Base-by-base conservation (phyloP, 129 eudicot genomes). In the Calendula officinalis region DNA sequence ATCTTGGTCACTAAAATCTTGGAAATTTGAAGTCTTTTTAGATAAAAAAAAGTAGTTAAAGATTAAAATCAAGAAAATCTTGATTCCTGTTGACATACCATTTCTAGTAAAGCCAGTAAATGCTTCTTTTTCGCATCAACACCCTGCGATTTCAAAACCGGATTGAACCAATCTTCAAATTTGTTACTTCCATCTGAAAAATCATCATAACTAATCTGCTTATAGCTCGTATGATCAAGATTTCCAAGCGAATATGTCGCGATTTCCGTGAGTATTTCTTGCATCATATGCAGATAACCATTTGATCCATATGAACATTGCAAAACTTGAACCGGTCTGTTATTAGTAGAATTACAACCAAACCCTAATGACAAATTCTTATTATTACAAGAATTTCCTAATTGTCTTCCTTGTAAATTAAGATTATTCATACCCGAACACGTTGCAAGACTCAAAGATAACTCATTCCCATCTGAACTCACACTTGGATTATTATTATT, bases 241-340 rank as follows among this genome's bases (percentile, higher is more conserved):
- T 68, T 81, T 69, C 77, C 82, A 49, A 89, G 88, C 6, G 90
- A 81, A 74, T 36, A 89, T 60, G 75, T 69, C 3, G 90, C 90
- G 10, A 86, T 58, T 44, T 83, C 94, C 12, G 88, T 78, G 63
- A 89, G 95, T 58, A 89, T 86, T 64, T 89, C 88, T 68, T 89
- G 97, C 87, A 89, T 81, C 58, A 68, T 87, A 16, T 54, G 78
- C 40, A 86, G 79, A 70, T 80, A 86, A 45, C 82, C 77, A 13
- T 47, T 74, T 3, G 90, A 75, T 12, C 87, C 83, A 39, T 80
- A 77, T 50, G 82, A 66, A 22, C 80, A 14, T 13, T 81, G 81
- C 15, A 66, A 58, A 49, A 65, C 73, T 53, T 63, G 84, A 42
- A 63, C 11, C 8, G 87, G 83, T 48, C 73, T 75, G 6, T 59